Evolutionary conservation across 345 rosid genomes (phyloP), one percentile per base, ranked within the genome.

Genomic region (Euphorbia peplus): DNA sequence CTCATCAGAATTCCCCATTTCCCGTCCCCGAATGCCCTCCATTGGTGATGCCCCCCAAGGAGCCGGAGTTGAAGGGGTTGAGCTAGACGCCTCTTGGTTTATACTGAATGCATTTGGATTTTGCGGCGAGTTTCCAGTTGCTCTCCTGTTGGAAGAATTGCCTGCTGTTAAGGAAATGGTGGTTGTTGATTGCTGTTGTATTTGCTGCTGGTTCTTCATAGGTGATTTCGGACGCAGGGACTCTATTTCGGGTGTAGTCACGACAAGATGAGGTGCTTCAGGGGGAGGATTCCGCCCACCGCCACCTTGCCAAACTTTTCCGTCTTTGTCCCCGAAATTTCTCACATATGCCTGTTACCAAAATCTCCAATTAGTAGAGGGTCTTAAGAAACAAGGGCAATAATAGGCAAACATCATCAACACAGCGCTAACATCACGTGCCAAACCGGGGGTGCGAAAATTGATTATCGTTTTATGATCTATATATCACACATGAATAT

Each of bases 251-350:
- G 96, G 89, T 54, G 96, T 91, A 18, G 98, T 91, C 47, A 87
- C 70, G 11, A 91, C 88, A 3, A 95, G 91, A 78, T 91, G 99
- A 24, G 93, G 84, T 29, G 98, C 91, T 11, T 88, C 98, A 0
- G 97, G 97, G 21, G 92, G 99, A 1, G 98, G 98, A 70, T 95
- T 91, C 73, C 98, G 79, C 19, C 99, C 99, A 58, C 98, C 96
- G 18, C 95, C 99, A 63, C 98, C 98, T 88, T 88, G 99, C 98
- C 98, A 95, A 39, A 92, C 92, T 75, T 88, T 92, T 59, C 99
- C 98, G 58, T 95, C 99, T 80, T 87, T 88, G 82, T 95, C 98
- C 8, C 88, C 76, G 21, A 95, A 95, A 80, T 79, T 91, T 73
- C 75, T 87, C 42, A 66, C 60, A 73, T 85, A 95, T 16, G 92